Conservation (phyloP, 1,284 basidiomycete genomes). For the Fomitiporia mediterranea region DNA sequence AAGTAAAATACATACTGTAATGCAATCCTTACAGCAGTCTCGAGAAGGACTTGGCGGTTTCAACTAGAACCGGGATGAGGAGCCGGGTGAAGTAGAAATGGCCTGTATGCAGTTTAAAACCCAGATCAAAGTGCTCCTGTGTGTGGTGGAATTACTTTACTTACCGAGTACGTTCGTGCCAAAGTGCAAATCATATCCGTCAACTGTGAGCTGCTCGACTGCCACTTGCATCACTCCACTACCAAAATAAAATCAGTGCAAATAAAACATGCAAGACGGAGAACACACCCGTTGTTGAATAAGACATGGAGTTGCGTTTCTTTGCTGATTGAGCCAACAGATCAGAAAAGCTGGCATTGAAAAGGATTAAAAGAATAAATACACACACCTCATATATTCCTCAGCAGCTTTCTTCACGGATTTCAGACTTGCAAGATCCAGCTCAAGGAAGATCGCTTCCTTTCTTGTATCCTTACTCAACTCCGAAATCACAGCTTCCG, state of each 20-base stretch:
- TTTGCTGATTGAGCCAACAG: slow-evolving; percentile 3
- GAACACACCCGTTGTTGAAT: slow-evolving; percentile 34
- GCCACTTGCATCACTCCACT: slow-evolving; percentile 57
- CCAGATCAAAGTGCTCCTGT: background rate
- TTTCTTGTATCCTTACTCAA: slow-evolving; percentile 35
- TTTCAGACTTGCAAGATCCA: slow-evolving; percentile 45
- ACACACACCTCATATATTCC: slow-evolving; percentile 36
- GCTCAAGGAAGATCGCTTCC: slow-evolving; percentile 39
- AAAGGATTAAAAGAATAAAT: background rate
- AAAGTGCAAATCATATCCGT: slow-evolving; percentile 58
- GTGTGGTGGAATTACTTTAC: background rate
- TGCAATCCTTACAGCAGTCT: no score
- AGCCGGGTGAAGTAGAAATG: slow-evolving; percentile 48
- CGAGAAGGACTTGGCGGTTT: slow-evolving; percentile 33
- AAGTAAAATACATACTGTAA: no score
- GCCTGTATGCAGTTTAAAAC: slow-evolving; percentile 17
- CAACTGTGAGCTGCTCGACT: slow-evolving; percentile 39
- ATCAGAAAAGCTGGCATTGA: background rate
- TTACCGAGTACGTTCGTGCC: slow-evolving; percentile 53
- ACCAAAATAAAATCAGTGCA: background rate
- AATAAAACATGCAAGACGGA: slow-evolving; percentile 17
- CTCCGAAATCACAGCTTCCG: slow-evolving; percentile 17
- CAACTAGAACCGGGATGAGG: slow-evolving; percentile 41
- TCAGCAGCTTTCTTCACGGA: slow-evolving; percentile 36
- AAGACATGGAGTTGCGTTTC: slow-evolving; percentile 17